These are phyloP conservation scores for Tricholoma hemisulphureum DNA, from an alignment of 768 basidiomycete genomes.

Conservation along the genomic window DNA sequence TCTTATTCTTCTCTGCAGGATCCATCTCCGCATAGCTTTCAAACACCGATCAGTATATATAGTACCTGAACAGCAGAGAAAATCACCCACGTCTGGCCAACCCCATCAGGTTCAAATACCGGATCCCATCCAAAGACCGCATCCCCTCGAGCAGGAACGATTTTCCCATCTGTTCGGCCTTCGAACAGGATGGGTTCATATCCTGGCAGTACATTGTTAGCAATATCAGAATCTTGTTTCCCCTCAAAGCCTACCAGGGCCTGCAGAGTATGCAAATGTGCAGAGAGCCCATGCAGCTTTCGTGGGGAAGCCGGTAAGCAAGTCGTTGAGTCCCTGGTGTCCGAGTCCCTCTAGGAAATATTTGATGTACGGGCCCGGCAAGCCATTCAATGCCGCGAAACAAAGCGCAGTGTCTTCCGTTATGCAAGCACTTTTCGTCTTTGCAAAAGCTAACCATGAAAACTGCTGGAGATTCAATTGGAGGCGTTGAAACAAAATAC, in stretches of 20 bases:
- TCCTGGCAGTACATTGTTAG: slow-evolving; percentile 25
- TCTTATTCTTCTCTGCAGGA: slow-evolving; percentile 60
- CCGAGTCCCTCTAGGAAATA: slow-evolving; percentile 82
- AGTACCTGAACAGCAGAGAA: background rate
- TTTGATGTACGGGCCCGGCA: slow-evolving; percentile 98
- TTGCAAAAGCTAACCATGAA: background rate
- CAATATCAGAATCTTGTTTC: background rate
- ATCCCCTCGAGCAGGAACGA: slow-evolving; percentile 82
- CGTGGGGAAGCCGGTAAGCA: slow-evolving; percentile 74
- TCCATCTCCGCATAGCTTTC: slow-evolving; percentile 77
- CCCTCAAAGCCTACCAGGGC: slow-evolving; percentile 50
- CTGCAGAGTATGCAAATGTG: slow-evolving; percentile 92
- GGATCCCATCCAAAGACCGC: slow-evolving; percentile 89
- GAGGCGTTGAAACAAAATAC: slow-evolving; percentile 37
- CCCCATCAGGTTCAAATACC: slow-evolving; percentile 74
- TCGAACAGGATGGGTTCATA: slow-evolving; percentile 74
- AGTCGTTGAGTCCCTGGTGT: slow-evolving; percentile 84
- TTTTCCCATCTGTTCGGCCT: slow-evolving; percentile 84
- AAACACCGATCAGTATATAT: slow-evolving; percentile 5
- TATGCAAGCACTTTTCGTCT: slow-evolving; percentile 51
- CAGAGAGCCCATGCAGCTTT: slow-evolving; percentile 87
- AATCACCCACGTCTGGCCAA: slow-evolving; percentile 69
- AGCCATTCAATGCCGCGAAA: slow-evolving; percentile 83
- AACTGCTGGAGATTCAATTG: background rate
- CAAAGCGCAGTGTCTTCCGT: slow-evolving; percentile 96